A percentile compares a stretch with the other conserved stretches of the same genome.
These are phyloP conservation scores for Fusarium tuaranense DNA, from an alignment of 2,329 filamentous ascomycete genomes.

Conservation along the genomic window DNA sequence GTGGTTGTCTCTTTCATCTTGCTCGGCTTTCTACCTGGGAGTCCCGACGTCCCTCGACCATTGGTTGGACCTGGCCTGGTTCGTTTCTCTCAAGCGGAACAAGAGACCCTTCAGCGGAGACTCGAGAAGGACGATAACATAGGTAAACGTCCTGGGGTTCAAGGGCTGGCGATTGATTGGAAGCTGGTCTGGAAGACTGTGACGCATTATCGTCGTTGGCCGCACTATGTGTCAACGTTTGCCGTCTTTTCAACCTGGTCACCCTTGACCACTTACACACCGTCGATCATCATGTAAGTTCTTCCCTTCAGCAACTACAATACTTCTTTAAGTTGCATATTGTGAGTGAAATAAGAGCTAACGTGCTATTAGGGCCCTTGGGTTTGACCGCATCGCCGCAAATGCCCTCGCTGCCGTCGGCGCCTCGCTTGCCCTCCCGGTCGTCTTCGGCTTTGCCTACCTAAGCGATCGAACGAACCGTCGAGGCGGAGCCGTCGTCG, in stretches of 20 bases:
- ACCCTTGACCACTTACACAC: conserved; percentile 63
- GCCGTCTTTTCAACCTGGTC: conserved; percentile 65
- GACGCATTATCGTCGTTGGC: conserved; percentile 59
- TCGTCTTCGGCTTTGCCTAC: conserved; percentile 62
- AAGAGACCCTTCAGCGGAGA: conserved; percentile 48
- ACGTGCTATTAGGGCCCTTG: background rate
- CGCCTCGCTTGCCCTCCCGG: conserved; percentile 57
- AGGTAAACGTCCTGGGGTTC: conserved; percentile 46
- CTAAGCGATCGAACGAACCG: conserved; percentile 59
- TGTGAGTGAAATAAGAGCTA: background rate
- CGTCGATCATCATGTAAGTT: conserved; percentile 55
- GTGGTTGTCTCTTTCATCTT: conserved; percentile 54
- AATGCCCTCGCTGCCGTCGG: conserved; percentile 60
- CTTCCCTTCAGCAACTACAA: background rate
- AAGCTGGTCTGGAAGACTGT: conserved; percentile 57
- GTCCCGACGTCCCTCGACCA: conserved; percentile 54
- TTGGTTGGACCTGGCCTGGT: conserved; percentile 54
- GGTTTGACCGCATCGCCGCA: conserved; percentile 58
- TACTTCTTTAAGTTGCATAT: background rate
- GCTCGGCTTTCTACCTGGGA: conserved; percentile 57
- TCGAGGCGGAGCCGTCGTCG: conserved; percentile 57
- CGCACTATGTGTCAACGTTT: conserved; percentile 61
- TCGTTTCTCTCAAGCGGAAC: conserved; percentile 50
- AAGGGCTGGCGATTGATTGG: conserved; percentile 49
- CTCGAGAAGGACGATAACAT: conserved; percentile 50